These are phyloP conservation scores for Chara braunii DNA, from an alignment of 139 green algal species.

Conservation along the genomic window DNA sequence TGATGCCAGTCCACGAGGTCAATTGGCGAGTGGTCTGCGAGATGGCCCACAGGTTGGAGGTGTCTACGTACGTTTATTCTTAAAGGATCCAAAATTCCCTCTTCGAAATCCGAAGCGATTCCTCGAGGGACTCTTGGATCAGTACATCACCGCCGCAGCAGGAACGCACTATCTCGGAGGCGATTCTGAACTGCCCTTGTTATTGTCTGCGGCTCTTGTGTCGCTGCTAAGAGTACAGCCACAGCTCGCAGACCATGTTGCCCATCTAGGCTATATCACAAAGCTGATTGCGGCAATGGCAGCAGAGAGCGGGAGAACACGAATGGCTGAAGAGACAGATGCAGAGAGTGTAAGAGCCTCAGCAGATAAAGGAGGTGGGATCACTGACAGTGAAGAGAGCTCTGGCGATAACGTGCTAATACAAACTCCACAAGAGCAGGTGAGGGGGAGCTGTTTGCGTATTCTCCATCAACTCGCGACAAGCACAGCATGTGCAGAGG, in stretches of 20 bases:
- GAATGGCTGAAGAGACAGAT: too few species aligned
- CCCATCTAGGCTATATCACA: conserved; percentile 36
- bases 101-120: conserved; percentile 64
- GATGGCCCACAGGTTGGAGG: conserved; percentile 63
- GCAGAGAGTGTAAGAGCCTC: too few species aligned
- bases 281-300: conserved; percentile 36
- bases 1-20: not conserved
- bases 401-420: too few species aligned
- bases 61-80: conserved; percentile 82
- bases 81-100: conserved; percentile 70
- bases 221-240: conserved; percentile 36
- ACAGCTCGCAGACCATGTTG: conserved; percentile 31
- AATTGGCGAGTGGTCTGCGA: too few species aligned
- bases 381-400: too few species aligned
- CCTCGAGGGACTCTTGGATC: conserved; percentile 63
- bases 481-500: conserved; percentile 27
- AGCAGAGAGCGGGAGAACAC: not conserved
- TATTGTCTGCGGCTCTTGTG: conserved; percentile 24
- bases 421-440: conserved; percentile 15
- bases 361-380: too few species aligned
- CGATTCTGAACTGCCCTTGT: not conserved
- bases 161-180: too few species aligned
- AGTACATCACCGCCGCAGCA: conserved; percentile 35
- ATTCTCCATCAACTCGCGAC: conserved; percentile 25
- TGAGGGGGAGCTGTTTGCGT: conserved; percentile 17